phyloP scores from a whole-genome alignment of 768 basidiomycete genomes.

The Russula sp. region DNA sequence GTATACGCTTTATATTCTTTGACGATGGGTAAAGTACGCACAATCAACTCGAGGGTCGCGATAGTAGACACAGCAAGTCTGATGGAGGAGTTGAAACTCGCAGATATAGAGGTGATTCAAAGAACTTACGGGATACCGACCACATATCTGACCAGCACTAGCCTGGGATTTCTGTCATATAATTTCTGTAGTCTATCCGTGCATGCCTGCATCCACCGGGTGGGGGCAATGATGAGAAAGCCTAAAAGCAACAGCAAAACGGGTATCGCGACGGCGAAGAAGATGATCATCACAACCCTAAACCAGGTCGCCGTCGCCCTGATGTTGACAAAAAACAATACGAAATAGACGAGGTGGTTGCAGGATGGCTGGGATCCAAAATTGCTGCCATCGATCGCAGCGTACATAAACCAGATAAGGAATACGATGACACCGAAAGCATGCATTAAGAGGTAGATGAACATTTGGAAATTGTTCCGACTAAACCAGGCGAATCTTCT shows the following conservation, averaged over 20 bases:
- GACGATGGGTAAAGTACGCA: neutral
- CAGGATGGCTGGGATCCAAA: conserved; percentile 18
- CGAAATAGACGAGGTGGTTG: conserved; percentile 17
- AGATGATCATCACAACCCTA: neutral
- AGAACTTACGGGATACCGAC: neutral
- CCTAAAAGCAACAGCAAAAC: no score
- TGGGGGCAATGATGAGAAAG: neutral
- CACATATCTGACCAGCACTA: no score
- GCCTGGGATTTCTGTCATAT: no score
- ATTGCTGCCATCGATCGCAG: neutral
- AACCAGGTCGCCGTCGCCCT: neutral
- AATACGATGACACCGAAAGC: neutral
- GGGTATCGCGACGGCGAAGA: no score
- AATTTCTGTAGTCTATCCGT: no score
- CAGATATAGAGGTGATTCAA: neutral
- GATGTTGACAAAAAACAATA: neutral
- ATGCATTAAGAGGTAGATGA: neutral
- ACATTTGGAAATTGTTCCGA: neutral
- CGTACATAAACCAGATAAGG: conserved; percentile 10
- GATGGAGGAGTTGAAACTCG: neutral
- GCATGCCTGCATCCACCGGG: no score
- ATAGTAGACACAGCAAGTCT: conserved; percentile 12
- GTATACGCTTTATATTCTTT: neutral
- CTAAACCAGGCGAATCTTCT: no score
- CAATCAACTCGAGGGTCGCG: conserved; percentile 16